phyloP scores from a whole-genome alignment of 2,329 filamentous ascomycete species.

The Ceratocystis alfenasii region DNA sequence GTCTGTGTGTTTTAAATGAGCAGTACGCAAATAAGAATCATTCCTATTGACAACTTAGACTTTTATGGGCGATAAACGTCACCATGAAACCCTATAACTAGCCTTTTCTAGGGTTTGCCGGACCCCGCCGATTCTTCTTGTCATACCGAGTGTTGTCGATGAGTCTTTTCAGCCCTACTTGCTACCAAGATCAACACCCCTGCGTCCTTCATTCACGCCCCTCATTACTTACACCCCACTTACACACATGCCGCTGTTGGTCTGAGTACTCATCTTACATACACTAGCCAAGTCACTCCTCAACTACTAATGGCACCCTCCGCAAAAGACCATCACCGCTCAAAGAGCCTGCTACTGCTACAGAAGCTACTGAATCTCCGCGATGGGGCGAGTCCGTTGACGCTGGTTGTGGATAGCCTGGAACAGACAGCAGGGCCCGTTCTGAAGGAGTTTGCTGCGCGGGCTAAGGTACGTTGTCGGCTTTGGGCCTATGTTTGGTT shows the following conservation, averaged over 20 bases:
- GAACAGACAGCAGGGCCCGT: conserved; percentile 67
- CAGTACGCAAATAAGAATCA: too few species aligned
- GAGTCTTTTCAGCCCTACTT: neutral
- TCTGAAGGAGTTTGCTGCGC: conserved; percentile 58
- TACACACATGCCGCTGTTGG: neutral
- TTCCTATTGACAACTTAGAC: too few species aligned
- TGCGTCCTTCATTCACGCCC: neutral
- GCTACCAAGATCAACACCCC: neutral
- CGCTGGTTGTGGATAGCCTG: conserved; percentile 69
- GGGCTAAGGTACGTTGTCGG: conserved; percentile 51
- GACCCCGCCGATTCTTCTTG: conserved; percentile 1
- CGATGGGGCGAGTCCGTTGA: conserved; percentile 74
- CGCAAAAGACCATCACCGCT: conserved; percentile 56
- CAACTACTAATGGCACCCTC: conserved; percentile 40
- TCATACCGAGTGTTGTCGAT: neutral
- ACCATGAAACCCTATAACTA: neutral
- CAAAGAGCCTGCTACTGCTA: conserved; percentile 72
- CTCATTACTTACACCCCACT: neutral
- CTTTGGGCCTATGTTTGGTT: neutral
- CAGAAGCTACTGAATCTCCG: conserved; percentile 69
- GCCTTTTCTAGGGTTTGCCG: neutral
- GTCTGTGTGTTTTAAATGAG: too few species aligned
- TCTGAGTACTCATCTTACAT: neutral
- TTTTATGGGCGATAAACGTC: neutral
- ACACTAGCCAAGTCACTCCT: too few species aligned